phyloP scores from a whole-genome alignment of 179 eudicot genomes.

The Drosera spatulata region DNA sequence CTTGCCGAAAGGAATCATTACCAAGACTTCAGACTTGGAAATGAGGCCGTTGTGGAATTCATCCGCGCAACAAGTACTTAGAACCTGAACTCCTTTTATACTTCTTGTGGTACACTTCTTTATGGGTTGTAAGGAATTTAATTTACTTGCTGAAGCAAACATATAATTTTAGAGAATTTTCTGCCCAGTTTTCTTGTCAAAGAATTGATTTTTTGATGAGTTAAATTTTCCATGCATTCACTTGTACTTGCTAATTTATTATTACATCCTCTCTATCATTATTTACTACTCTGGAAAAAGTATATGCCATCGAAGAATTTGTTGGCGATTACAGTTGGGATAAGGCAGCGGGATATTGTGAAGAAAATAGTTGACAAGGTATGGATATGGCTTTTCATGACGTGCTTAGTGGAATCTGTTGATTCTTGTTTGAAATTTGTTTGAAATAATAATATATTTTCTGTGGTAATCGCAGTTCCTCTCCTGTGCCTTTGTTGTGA shows the following conservation, averaged over 20 bases:
- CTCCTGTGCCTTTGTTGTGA: conserved; percentile 41
- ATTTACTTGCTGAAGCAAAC: too few species aligned
- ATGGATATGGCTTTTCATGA: background rate
- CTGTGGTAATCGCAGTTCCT: conserved; percentile 49
- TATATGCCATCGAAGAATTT: conserved; percentile 29
- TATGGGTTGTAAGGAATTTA: background rate
- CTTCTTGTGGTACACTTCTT: background rate
- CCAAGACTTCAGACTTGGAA: conserved; percentile 25
- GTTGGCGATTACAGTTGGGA: conserved; percentile 58
- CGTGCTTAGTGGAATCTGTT: background rate
- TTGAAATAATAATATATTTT: conserved; percentile 1
- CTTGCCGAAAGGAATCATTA: conserved; percentile 31
- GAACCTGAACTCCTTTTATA: background rate
- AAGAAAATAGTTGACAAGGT: conserved; percentile 69
- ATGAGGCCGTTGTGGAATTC: conserved; percentile 33
- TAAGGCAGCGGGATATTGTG: conserved; percentile 52
- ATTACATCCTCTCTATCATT: background rate
- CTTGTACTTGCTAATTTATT: background rate
- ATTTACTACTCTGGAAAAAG: background rate
- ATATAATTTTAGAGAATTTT: background rate
- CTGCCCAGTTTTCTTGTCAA: too few species aligned
- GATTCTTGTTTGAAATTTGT: background rate
- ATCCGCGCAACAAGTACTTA: conserved; percentile 9
- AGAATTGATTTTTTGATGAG: background rate
- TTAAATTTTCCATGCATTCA: conserved; percentile 12